A percentile compares a stretch with the other conserved stretches of the same genome.
These are phyloP conservation scores for Kernera saxatilis DNA, from an alignment of 345 rosid species.

Conservation along the genomic window DNA sequence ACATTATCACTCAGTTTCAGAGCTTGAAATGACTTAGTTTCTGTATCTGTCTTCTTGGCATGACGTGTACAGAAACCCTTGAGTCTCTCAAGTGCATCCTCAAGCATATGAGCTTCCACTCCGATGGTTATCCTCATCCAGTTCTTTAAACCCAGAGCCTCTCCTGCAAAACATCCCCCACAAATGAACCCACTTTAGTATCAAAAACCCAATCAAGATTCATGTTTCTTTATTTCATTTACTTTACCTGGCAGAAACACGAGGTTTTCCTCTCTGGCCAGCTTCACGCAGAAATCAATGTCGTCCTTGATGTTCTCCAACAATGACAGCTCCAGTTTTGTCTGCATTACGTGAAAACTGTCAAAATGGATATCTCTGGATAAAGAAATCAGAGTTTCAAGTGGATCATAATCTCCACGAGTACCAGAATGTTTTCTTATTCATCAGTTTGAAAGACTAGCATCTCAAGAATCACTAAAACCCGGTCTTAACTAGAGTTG, in stretches of 20 bases:
- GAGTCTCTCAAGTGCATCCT: constrained; percentile 59
- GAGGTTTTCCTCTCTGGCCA: constrained; percentile 65
- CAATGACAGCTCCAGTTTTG: constrained; percentile 46
- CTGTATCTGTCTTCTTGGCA: constrained; percentile 41
- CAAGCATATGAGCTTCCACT: constrained; percentile 51
- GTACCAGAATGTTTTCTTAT: background rate
- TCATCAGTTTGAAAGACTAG: background rate
- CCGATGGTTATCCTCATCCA: constrained; percentile 68
- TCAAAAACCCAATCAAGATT: background rate
- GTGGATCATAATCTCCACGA: background rate
- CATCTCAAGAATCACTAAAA: background rate
- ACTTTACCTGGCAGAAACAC: constrained; percentile 60
- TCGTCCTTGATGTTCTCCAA: constrained; percentile 62
- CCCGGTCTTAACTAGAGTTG: background rate
- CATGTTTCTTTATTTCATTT: background rate
- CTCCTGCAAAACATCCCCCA: constrained; percentile 38
- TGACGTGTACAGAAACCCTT: constrained; percentile 57
- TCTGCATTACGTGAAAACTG: constrained; percentile 31
- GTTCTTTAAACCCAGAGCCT: constrained; percentile 54
- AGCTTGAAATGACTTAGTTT: background rate
- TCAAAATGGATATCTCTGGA: background rate
- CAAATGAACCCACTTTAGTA: background rate
- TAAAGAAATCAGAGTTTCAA: background rate
- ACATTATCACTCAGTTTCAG: constrained; percentile 11
- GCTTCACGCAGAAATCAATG: constrained; percentile 55